A percentile compares a stretch with the other conserved stretches of the same genome.
phyloP scores from a whole-genome alignment of 176 grass and related monocot species.

The Oryza glaberrima region DNA sequence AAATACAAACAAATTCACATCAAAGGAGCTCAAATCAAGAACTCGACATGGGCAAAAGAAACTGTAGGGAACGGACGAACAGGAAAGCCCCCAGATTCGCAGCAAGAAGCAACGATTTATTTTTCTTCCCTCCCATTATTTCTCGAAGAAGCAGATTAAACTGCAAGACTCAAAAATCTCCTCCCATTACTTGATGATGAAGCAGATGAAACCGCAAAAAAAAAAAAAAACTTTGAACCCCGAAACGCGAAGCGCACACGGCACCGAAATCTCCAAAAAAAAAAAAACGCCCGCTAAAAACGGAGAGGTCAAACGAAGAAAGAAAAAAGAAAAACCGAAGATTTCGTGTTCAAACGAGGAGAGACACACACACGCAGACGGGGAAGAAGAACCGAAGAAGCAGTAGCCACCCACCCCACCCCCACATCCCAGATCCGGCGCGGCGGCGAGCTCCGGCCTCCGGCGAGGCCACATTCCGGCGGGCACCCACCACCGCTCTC shows the following conservation, averaged over 20 bases:
- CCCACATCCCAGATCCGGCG: conserved; percentile 43
- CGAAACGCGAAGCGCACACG: not conserved
- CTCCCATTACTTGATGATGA: not conserved
- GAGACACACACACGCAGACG: not conserved
- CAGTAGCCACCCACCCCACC: not conserved
- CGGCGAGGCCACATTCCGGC: conserved; percentile 44
- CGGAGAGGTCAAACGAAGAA: no score
- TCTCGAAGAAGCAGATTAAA: not conserved
- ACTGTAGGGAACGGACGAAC: not conserved
- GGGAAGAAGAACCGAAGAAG: no score
- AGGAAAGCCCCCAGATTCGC: conserved; percentile 30
- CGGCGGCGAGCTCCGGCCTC: not conserved
- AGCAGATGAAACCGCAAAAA: conserved; percentile 14
- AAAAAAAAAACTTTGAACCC: not conserved
- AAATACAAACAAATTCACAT: conserved; percentile 17
- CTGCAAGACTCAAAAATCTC: not conserved
- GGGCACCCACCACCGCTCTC: conserved; percentile 17
- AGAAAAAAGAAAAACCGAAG: not conserved
- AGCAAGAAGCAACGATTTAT: not conserved
- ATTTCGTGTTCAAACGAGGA: not conserved
- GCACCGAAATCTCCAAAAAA: not conserved
- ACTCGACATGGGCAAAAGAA: not conserved
- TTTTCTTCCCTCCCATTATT: not conserved
- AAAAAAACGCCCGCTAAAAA: not conserved
- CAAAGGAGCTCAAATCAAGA: conserved; percentile 19